Base-by-base conservation (phyloP, 306 rosid genomes). In the Quercus agrifolia region DNA sequence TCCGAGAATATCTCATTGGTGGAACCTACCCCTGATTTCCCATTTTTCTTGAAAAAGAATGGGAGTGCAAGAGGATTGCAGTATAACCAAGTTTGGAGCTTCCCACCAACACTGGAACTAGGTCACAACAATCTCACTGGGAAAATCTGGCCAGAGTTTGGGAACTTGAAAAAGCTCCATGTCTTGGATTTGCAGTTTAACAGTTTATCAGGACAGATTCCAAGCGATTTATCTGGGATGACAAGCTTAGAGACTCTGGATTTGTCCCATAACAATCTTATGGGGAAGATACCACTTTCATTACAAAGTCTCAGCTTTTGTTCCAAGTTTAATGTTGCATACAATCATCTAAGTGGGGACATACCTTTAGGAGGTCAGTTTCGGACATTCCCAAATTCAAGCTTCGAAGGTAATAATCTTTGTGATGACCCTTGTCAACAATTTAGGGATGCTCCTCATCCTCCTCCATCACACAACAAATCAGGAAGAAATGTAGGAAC, bases 321-420 rank as follows among this genome's bases (percentile, higher is more conserved):
- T 71, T 89, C 93, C 33, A 79, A 38, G 84, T 89, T 89, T 70
- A 81, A 54, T 55, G 93, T 87, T 35, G 81, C 93, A 5, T 23
- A 79, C 57, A 89, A 89, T 84, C 78, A 79, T 38, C 80, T 89
- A 73, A 54, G 66, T 52, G 93, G 93, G 46, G 5, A 1, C 49
- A 87, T 89, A 33, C 93, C 93, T 27, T 12, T 59, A 2, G 88
- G 75, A 20, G 86, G 81, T 38, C 93, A 89, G 77, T 87, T 89
- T 75, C 59, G 11, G 58, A 85, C 89, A 19, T 89, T 89, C 78
- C 76, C 91, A 15, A 66, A 68, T 78, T 83, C 93, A 69, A 82
- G 91, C 72, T 89, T 87, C 38, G 89, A 76, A 51, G 91, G 91
- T 6, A 89, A 89, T 69, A 11, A 56, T 74, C 82, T 84, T 46